Base-by-base conservation (phyloP, 225 moss, liverwort and hornwort species). In the Polytrichum commune region DNA sequence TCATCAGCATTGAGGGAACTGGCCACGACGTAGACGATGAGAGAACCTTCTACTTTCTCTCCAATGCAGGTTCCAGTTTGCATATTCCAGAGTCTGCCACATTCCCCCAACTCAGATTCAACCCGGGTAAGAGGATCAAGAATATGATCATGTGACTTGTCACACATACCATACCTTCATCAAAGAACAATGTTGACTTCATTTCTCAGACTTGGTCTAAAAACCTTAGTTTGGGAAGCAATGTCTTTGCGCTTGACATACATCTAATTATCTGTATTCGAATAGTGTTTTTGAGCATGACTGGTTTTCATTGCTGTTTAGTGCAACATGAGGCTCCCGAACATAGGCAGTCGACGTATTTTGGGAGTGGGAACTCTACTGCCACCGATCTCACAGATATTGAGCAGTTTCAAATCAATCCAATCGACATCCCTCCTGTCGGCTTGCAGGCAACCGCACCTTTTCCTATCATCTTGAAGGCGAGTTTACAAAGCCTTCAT, bases 381-480 rank as follows among this genome's bases (percentile, higher is more conserved):
- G 76, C 58, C 73, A 79, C 79, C 0, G 75, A 82, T 27, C 58
- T 84, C 18, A 82, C 84, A 19, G 88, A 88, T 58, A 77, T 65
- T 67, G 87, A 84, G 74, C 81, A 84, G 38, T 84, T 84, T 67
- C 79, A 73, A 6, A 81, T 84, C 29, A 79, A 87, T 55, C 79
- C 84, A 0, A 61, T 72, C 65, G 57, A 67, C 53, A 68, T 53
- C 4, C 66, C 22, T 63, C 35, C 55, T 19, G 53, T 55, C 25
- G 71, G 66, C 24, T 7, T 4, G 16, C n/a, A 53, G 67, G 62
- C 67, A 18, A 80, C 71, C 19, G 38, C 72, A 56, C 79, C 65
- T 2, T 77, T 88, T 23, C 88, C 88, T 25, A 80, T 88, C 58
- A 19, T 71, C 65, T 70, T 88, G 30, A 82, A 88, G 84, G 88